phyloP scores from a whole-genome alignment of 2,329 filamentous ascomycete species.

The Cercospora berteroae region DNA sequence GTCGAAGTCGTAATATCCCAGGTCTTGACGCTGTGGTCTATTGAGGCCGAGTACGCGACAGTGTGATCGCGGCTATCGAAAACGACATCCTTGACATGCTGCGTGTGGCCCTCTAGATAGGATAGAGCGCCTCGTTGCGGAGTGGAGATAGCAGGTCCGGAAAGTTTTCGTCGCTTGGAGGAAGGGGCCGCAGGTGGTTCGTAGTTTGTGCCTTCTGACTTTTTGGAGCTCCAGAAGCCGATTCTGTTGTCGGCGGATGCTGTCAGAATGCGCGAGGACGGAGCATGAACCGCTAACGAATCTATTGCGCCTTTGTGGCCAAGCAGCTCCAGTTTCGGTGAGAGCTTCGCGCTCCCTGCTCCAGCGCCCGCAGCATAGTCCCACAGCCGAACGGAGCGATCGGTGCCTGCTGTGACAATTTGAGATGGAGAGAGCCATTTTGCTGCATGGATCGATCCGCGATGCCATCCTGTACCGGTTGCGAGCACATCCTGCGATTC shows the following conservation, averaged over 20 bases:
- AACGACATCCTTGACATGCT: conserved; percentile 72
- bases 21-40: conserved; percentile 87
- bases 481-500: conserved; percentile 81
- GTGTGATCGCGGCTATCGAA: conserved; percentile 85
- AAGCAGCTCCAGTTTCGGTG: conserved; percentile 76
- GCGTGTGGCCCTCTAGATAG: conserved; percentile 68
- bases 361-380: conserved; percentile 65
- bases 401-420: conserved; percentile 78
- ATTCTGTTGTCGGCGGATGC: conserved; percentile 79
- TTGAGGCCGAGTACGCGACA: conserved; percentile 85
- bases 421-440: conserved; percentile 77
- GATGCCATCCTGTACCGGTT: conserved; percentile 67
- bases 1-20: conserved; percentile 81
- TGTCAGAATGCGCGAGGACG: conserved; percentile 76
- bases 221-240: conserved; percentile 84
- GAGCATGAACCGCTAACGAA: conserved; percentile 68
- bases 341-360: conserved; percentile 49
- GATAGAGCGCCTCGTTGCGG: conserved; percentile 76
- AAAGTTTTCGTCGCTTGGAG: conserved; percentile 74
- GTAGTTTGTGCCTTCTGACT: conserved; percentile 70
- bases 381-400: conserved; percentile 85
- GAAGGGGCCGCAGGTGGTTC: conserved; percentile 66
- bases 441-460: conserved; percentile 73
- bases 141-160: conserved; percentile 44
- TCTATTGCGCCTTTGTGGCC: conserved; percentile 76